phyloP scores from a whole-genome alignment of 805 yeast species.

The Tetrapisispora iriomotensis region DNA sequence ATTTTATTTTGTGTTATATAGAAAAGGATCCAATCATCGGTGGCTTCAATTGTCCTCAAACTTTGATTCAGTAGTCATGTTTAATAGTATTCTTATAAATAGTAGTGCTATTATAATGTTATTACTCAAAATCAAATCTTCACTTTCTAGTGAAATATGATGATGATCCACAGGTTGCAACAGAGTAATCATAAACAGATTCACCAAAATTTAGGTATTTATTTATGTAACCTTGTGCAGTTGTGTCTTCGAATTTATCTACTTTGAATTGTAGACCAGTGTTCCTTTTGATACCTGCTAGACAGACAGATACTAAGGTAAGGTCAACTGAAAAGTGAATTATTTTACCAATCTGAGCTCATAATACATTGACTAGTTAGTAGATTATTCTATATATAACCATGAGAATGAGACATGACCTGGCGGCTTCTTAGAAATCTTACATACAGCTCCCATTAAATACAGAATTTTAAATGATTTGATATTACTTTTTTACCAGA shows the following conservation, averaged over 20 bases:
- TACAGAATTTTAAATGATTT: too few relatives aligned
- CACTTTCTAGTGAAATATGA: conserved; percentile 59
- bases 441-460: too few relatives aligned
- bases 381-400: too few relatives aligned
- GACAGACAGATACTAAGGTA: conserved; percentile 51
- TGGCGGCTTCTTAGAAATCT: too few relatives aligned
- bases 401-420: too few relatives aligned
- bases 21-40: too few relatives aligned
- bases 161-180: conserved; percentile 61
- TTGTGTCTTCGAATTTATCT: conserved; percentile 36
- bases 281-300: conserved; percentile 64
- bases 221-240: conserved; percentile 41
- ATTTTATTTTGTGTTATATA: too few relatives aligned
- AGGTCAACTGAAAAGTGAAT: conserved; percentile 52
- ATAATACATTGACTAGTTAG: too few relatives aligned
- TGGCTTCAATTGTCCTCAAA: too few relatives aligned
- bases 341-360: conserved; percentile 38
- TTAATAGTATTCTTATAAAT: not conserved
- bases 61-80: not conserved
- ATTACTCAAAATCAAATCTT: not conserved
- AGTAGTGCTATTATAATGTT: not conserved
- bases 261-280: conserved; percentile 59
- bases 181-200: conserved; percentile 60
- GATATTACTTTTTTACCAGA: too few relatives aligned
- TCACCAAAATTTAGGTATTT: conserved; percentile 84